Evolutionary conservation across 2,329 filamentous ascomycete species (phyloP).

Genomic region (Cryphonectria radicalis): DNA sequence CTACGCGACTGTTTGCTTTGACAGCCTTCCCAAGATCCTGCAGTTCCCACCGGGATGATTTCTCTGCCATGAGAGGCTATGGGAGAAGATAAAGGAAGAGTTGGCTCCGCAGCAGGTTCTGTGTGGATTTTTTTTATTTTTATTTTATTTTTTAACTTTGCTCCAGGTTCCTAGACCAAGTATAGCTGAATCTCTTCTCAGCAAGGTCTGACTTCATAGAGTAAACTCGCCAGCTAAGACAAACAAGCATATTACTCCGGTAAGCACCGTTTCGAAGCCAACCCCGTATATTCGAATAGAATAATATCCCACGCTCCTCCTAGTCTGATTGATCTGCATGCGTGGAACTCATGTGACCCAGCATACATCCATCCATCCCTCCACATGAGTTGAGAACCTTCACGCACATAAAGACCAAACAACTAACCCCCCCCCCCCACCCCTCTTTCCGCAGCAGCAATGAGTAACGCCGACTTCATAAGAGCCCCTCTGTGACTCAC

Average conservation of each 20-base stretch:
- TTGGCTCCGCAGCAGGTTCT: conserved; percentile 41
- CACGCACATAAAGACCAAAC: too few relatives aligned
- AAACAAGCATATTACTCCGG: neutral
- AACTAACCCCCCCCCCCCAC: too few relatives aligned
- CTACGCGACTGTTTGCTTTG: neutral
- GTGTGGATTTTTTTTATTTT: too few relatives aligned
- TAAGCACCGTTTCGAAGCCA: neutral
- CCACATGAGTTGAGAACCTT: too few relatives aligned
- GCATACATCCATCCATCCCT: too few relatives aligned
- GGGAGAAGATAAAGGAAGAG: conserved; percentile 32
- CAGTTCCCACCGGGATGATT: neutral
- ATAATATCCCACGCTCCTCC: too few relatives aligned
- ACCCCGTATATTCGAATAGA: neutral
- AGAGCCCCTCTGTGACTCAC: neutral
- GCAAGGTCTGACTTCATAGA: too few relatives aligned
- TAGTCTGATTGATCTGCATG: too few relatives aligned
- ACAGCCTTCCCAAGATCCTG: neutral
- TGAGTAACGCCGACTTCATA: neutral
- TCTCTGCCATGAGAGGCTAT: neutral
- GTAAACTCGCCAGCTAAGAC: neutral
- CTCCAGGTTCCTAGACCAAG: neutral
- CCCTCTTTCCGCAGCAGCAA: neutral
- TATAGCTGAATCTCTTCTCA: neutral
- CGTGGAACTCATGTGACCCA: too few relatives aligned
- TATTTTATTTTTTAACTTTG: neutral